Percentiles rank a stretch among this genome's conserved stretches.
Conservation (phyloP, 768 basidiomycete genomes). For the Suillus sp. region DNA sequence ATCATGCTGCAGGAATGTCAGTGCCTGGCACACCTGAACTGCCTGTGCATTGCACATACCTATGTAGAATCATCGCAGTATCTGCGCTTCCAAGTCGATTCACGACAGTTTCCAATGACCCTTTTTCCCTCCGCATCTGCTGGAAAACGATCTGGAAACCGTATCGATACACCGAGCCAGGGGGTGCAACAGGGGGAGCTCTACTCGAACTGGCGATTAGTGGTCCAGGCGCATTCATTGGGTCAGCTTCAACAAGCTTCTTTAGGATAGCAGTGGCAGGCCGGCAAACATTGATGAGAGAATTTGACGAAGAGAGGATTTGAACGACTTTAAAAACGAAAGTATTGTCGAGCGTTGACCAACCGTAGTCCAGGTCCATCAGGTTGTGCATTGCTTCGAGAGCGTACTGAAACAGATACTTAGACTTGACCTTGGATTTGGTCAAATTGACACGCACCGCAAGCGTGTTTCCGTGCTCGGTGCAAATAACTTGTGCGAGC, state of each 20-base stretch:
- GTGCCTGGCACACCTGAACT: too few species aligned
- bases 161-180: slow-evolving; percentile 77
- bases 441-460: slow-evolving; percentile 53
- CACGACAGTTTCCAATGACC: slow-evolving; percentile 81
- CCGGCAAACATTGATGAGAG: slow-evolving; percentile 86
- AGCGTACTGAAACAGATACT: slow-evolving; percentile 59
- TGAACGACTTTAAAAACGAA: slow-evolving; percentile 82
- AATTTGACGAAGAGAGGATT: slow-evolving; percentile 72
- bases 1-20: slow-evolving; percentile 60
- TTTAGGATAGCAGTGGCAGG: slow-evolving; percentile 91
- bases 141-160: slow-evolving; percentile 85
- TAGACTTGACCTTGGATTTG: neutral
- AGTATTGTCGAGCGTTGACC: slow-evolving; percentile 66
- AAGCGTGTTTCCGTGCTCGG: slow-evolving; percentile 77
- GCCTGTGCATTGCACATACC: slow-evolving; percentile 42
- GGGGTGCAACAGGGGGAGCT: slow-evolving; percentile 49
- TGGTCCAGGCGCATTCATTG: slow-evolving; percentile 62
- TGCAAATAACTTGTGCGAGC: slow-evolving; percentile 68
- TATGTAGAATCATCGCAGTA: slow-evolving; percentile 82
- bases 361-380: slow-evolving; percentile 86
- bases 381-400: slow-evolving; percentile 84
- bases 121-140: slow-evolving; percentile 74
- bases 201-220: slow-evolving; percentile 62
- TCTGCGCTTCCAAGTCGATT: slow-evolving; percentile 77
- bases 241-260: slow-evolving; percentile 86